Conservation (phyloP, 257 asterid species). For the Plantago ovata region DNA sequence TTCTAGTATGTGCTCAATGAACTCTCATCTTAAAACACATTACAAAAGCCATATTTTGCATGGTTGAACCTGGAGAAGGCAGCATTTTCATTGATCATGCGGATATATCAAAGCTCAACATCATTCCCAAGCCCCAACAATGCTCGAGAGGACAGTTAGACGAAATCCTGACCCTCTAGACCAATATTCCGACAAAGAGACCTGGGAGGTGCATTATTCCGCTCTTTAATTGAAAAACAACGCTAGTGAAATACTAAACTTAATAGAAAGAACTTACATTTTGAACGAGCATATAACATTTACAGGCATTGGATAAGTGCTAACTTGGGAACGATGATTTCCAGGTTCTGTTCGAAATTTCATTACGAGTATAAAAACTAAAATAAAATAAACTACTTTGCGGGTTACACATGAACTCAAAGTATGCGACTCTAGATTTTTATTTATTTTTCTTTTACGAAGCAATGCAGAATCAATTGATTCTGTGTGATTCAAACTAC, state of each 20-base stretch:
- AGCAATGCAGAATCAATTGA: conserved; percentile 96
- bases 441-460: too few species aligned
- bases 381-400: neutral
- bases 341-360: conserved; percentile 36
- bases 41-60: conserved; percentile 22
- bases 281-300: too few species aligned
- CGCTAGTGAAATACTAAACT: neutral
- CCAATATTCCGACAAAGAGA: conserved; percentile 51
- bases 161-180: conserved; percentile 58
- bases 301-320: conserved; percentile 89
- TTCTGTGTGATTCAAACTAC: conserved; percentile 71
- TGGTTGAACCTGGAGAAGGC: conserved; percentile 46
- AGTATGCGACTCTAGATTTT: conserved; percentile 25
- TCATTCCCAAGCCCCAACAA: conserved; percentile 29
- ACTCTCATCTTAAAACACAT: too few species aligned
- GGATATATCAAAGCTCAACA: conserved; percentile 75
- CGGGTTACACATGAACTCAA: neutral
- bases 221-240: neutral
- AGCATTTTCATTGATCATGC: conserved; percentile 65
- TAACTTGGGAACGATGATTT: conserved; percentile 62
- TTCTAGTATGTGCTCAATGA: too few species aligned
- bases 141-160: conserved; percentile 34
- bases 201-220: conserved; percentile 66
- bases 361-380: neutral
- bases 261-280: too few species aligned